These are phyloP conservation scores for Podaxis rugospora DNA, from an alignment of 768 basidiomycete species.

Conservation along the genomic window DNA sequence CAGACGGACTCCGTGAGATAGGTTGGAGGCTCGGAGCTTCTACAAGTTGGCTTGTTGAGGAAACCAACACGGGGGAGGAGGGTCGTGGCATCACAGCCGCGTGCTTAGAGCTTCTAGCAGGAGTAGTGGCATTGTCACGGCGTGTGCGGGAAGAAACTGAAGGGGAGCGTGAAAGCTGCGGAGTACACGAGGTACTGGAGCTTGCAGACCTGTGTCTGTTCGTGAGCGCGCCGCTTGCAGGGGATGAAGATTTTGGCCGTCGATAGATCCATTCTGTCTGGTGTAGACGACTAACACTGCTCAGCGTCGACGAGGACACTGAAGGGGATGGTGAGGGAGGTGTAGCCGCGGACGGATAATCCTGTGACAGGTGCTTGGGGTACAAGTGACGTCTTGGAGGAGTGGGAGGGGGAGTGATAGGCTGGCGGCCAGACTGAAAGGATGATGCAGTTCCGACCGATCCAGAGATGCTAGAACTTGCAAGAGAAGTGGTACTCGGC, in stretches of 20 bases:
- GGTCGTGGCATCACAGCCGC: slow-evolving; percentile 5
- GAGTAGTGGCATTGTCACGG: neutral
- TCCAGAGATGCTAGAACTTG: neutral
- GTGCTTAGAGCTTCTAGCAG: neutral
- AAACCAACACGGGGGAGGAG: slow-evolving; percentile 7
- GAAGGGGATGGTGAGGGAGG: slow-evolving; percentile 21
- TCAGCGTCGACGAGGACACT: slow-evolving; percentile 13
- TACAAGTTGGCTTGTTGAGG: slow-evolving; percentile 10
- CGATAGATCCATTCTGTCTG: slow-evolving; percentile 12
- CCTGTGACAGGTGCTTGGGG: neutral
- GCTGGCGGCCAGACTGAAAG: slow-evolving; percentile 4
- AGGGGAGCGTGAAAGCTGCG: slow-evolving; percentile 10
- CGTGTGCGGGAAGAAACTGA: slow-evolving; percentile 5
- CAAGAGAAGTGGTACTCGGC: slow-evolving; percentile 4
- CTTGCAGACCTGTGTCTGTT: slow-evolving; percentile 6
- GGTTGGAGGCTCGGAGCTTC: neutral
- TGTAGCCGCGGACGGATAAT: slow-evolving; percentile 13
- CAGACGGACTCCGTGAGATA: slow-evolving; percentile 5
- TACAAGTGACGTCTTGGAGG: slow-evolving; percentile 3
- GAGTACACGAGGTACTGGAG: slow-evolving; percentile 8
- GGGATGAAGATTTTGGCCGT: slow-evolving; percentile 5
- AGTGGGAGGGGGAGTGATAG: slow-evolving; percentile 9
- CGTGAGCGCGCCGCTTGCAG: neutral
- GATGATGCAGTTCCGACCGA: neutral
- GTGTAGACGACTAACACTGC: neutral